Evolutionary conservation across 2,329 filamentous ascomycete species (phyloP).

Genomic region (Pyricularia sp.): DNA sequence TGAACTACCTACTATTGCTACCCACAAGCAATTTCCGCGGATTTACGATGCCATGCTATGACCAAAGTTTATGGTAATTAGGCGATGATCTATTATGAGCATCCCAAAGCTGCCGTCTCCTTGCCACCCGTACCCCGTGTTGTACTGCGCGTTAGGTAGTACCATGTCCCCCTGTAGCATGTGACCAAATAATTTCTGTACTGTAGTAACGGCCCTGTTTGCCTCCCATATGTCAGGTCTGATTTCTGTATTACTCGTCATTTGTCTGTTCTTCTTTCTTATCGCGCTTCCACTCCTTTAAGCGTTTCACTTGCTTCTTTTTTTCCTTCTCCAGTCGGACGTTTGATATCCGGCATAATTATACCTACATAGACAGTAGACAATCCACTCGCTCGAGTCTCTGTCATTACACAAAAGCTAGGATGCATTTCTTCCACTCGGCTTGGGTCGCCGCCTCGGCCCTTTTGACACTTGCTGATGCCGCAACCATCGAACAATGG

Average conservation of each 20-base stretch:
- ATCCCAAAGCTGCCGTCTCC: not conserved
- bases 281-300: not conserved
- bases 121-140: not conserved
- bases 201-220: not conserved
- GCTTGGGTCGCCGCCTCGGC: not conserved
- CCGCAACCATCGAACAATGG: not conserved
- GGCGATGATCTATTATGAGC: not conserved
- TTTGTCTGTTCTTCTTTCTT: not conserved
- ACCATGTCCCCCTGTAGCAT: not conserved
- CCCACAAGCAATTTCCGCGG: not conserved
- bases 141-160: not conserved
- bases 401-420: not conserved
- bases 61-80: not conserved
- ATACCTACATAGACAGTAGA: not conserved
- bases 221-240: not conserved
- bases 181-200: not conserved
- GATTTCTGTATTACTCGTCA: not conserved
- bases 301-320: not conserved
- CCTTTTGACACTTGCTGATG: not conserved
- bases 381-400: not conserved
- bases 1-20: not conserved
- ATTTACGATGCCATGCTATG: not conserved
- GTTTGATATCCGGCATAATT: not conserved
- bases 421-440: not conserved
- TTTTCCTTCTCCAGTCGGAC: not conserved